Evolutionary conservation across 1,139 yeast genomes (phyloP).

Genomic region (Debaryomycetaceae sp.): DNA sequence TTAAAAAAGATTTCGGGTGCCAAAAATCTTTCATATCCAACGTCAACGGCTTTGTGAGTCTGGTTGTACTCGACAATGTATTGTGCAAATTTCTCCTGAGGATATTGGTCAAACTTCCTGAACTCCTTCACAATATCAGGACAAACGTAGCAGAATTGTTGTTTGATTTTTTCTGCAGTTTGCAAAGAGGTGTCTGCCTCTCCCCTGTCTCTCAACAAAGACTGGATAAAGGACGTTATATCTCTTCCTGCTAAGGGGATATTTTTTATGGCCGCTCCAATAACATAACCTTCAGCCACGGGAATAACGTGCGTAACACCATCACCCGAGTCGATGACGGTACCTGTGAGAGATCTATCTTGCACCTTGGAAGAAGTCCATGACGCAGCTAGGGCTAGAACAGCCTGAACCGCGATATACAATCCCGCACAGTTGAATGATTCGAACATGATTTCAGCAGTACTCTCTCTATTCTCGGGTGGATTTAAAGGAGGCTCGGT

Average conservation of each 20-base stretch:
- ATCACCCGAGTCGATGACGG: constrained; percentile 96
- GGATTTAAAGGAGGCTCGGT: constrained; percentile 99
- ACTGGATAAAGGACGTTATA: constrained; percentile 89
- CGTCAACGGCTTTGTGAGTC: constrained; percentile 75
- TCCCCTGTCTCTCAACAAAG: constrained; percentile 92
- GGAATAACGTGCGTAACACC: constrained; percentile 99
- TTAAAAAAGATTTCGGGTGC: constrained; percentile 99
- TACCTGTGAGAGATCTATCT: constrained; percentile 94
- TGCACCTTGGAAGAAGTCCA: constrained; percentile 97
- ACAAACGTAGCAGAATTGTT: constrained; percentile 93
- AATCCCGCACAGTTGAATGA: constrained; percentile 97
- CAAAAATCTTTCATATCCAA: constrained; percentile 94
- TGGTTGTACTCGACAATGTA: constrained; percentile 80
- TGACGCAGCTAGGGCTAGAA: constrained; percentile 94
- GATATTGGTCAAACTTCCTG: constrained; percentile 88
- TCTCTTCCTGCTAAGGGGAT: constrained; percentile 99
- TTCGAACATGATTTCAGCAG: constrained; percentile 98
- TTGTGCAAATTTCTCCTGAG: constrained; percentile 86
- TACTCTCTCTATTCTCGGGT: constrained; percentile 96
- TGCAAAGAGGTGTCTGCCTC: constrained; percentile 90
- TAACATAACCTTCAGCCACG: constrained; percentile 98
- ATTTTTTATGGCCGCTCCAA: constrained; percentile 94
- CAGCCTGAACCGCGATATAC: constrained; percentile 98
- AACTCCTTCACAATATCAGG: constrained; percentile 98
- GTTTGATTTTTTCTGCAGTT: constrained; percentile 96